These are phyloP conservation scores for Penicillium bovifimosum DNA, from an alignment of 495 filamentous ascomycete species.

Conservation along the genomic window DNA sequence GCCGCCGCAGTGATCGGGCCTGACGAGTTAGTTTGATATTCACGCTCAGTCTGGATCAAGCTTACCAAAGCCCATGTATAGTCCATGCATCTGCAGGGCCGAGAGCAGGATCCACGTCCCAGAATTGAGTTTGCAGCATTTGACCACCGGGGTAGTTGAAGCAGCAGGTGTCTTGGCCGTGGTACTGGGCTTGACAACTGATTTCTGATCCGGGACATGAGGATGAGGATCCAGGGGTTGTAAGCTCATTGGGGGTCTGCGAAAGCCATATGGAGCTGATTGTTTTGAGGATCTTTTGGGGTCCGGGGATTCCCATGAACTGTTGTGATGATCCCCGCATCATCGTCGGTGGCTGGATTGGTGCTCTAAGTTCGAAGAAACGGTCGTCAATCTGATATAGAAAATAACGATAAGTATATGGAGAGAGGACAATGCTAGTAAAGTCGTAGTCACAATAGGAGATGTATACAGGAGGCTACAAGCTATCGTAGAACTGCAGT, in stretches of 20 bases:
- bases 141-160: constrained; percentile 77
- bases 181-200: constrained; percentile 53
- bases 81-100: constrained; percentile 78
- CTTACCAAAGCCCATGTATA: constrained; percentile 76
- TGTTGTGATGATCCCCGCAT: constrained; percentile 23
- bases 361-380: neutral
- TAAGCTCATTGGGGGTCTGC: constrained; percentile 13
- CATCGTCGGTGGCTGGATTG: neutral
- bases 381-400: neutral
- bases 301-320: constrained; percentile 31
- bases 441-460: neutral
- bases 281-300: constrained; percentile 39
- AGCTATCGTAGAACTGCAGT: neutral
- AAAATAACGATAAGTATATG: neutral
- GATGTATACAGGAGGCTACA: neutral
- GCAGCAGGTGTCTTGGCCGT: constrained; percentile 64
- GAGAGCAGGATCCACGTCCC: constrained; percentile 67
- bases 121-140: constrained; percentile 81
- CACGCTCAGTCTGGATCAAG: neutral
- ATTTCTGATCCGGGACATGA: constrained; percentile 48
- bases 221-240: constrained; percentile 6
- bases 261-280: constrained; percentile 33
- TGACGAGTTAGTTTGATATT: constrained; percentile 12
- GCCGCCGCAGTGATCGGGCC: constrained; percentile 85
- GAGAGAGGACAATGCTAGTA: neutral